Percentiles rank a stretch among this genome's conserved stretches.
These are phyloP conservation scores for Crithidia sp. DNA, from an alignment of 208 protist genomes.

Conservation along the genomic window DNA sequence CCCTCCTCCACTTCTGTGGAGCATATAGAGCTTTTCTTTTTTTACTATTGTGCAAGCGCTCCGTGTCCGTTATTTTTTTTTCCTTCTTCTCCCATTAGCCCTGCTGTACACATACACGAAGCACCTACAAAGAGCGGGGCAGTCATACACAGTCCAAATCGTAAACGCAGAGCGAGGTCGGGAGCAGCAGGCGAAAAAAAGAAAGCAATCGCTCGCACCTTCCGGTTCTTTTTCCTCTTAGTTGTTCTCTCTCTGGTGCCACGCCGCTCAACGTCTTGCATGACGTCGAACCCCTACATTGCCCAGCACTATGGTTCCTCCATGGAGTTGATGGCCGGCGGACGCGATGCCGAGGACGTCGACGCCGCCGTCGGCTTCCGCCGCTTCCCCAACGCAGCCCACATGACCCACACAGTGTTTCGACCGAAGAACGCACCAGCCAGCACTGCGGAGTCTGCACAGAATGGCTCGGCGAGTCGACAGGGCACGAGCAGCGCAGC, in stretches of 20 bases:
- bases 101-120: too few species aligned
- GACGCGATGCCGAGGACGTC: slow-evolving; percentile 26
- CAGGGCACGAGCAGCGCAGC: not conserved
- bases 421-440: slow-evolving; percentile 27
- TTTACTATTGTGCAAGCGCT: slow-evolving; percentile 9
- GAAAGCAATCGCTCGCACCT: too few species aligned
- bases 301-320: slow-evolving; percentile 66
- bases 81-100: too few species aligned
- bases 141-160: too few species aligned
- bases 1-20: not conserved
- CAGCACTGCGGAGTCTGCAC: not conserved
- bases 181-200: too few species aligned
- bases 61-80: too few species aligned
- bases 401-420: slow-evolving; percentile 79
- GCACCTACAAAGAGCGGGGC: too few species aligned
- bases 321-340: slow-evolving; percentile 32
- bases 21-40: slow-evolving; percentile 7
- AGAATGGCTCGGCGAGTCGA: not conserved
- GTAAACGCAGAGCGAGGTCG: too few species aligned
- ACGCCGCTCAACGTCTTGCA: slow-evolving; percentile 10
- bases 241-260: not conserved
- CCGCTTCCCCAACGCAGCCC: slow-evolving; percentile 48
- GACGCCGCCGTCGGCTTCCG: slow-evolving; percentile 59
- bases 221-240: not conserved
- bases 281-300: slow-evolving; percentile 78